Base-by-base conservation (phyloP, 331 rosid species). In the Arachis monticola region DNA sequence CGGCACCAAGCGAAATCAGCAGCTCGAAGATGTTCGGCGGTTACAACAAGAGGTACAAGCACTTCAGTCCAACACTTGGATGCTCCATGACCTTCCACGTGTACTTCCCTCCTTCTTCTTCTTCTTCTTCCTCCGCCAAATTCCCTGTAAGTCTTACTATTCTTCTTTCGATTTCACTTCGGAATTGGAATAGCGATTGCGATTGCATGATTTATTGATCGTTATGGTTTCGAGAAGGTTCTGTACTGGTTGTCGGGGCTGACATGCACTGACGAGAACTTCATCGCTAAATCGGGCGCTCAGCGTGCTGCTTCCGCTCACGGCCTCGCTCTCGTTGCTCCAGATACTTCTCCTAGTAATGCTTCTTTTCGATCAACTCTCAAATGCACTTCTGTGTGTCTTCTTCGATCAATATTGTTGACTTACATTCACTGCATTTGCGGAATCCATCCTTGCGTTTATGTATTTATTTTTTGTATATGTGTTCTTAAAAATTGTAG, bases 171-270 rank as follows among this genome's bases (percentile, higher is more conserved):
- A 7, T 45, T 35, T 5, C 41, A 5, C 8, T 73, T 53, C 59
- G 40, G 40, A 22, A 56, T 56, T 7, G 6, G 11, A 8, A 8
- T 59, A 17, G 8, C 38, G 7, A 5, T 17, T 12, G 5, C 10
- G 3, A 55, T 55, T 55, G 30, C 9, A 11, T 52, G 58, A 6
- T 27, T 27, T 27, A 27, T 27, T 27, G 30, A 27, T 27, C 30
- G 30, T 27, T 27, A 11, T 52, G 5, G 3, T 52, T 17, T 30
- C n/a, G 83, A 17, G 40, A 82, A 92, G 96, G 96, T 91, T 17
- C 90, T 93, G 2, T 91, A 93, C 74, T 91, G 95, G 95, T 89
- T 93, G 45, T 88, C 98, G 14, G 98, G 98, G 69, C 97, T 93
- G 76, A 72, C 93, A 32, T 91, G 96, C 82, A 72, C 91, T 0